phyloP scores from a whole-genome alignment of 1,284 basidiomycete genomes.

The Pseudomicrostroma phylloplanum region DNA sequence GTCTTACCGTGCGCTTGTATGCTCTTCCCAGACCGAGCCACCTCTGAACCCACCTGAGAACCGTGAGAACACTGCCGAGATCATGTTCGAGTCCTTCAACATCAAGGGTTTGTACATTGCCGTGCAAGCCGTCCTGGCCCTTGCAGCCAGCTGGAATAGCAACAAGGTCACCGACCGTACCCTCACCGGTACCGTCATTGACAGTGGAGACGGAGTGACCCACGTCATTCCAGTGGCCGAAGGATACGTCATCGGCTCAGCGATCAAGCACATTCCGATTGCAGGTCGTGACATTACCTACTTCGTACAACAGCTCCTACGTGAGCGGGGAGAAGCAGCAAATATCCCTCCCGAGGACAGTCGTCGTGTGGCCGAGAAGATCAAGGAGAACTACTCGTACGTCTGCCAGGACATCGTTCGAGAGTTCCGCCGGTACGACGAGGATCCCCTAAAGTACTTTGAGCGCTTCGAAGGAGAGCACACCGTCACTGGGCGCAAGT shows the following conservation, averaged over 20 bases:
- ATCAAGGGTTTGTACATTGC: conserved; percentile 97
- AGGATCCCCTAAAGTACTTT: conserved; percentile 93
- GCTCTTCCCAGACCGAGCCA: conserved; percentile 68
- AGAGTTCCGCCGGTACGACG: conserved; percentile 96
- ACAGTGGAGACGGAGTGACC: conserved; percentile 97
- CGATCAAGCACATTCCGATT: conserved; percentile 98
- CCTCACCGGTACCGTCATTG: conserved; percentile 94
- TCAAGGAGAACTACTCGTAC: conserved; percentile 77
- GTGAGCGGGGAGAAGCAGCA: conserved; percentile 87
- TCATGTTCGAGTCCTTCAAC: conserved; percentile 99
- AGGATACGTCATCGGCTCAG: conserved; percentile 96
- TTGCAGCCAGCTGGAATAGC: conserved; percentile 95
- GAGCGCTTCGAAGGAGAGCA: conserved; percentile 89
- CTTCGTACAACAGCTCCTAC: conserved; percentile 91
- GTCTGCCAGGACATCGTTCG: conserved; percentile 99
- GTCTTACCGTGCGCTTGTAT: neutral
- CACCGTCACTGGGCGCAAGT: conserved; percentile 84
- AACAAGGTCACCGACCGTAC: conserved; percentile 86
- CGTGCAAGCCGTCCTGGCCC: conserved; percentile 96
- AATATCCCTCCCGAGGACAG: conserved; percentile 95
- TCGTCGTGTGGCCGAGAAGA: conserved; percentile 79
- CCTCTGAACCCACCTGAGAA: conserved; percentile 98
- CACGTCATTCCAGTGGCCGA: conserved; percentile 93
- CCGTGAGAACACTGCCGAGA: conserved; percentile 96
- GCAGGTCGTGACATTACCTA: conserved; percentile 95